Evolutionary conservation across 2,329 filamentous ascomycete genomes (phyloP).

Genomic region (Leptodontidium sp.): DNA sequence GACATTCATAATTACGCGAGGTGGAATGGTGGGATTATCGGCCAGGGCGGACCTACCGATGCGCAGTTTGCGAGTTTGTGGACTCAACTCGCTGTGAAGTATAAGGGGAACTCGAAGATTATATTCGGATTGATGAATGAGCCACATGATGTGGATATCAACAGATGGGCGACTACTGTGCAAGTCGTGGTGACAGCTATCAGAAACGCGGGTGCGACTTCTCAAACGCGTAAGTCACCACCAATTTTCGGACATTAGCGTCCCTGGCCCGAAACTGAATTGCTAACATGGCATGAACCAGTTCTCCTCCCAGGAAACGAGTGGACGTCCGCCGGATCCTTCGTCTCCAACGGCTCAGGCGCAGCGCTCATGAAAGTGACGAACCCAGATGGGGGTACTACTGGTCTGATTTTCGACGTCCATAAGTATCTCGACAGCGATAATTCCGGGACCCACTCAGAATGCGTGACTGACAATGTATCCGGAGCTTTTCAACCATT

Average conservation of each 20-base stretch:
- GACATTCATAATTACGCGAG: slow-evolving; percentile 64
- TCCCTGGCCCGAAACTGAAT: neutral
- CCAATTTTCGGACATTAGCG: neutral
- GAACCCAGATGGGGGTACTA: slow-evolving; percentile 65
- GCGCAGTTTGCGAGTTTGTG: slow-evolving; percentile 65
- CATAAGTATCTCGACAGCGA: slow-evolving; percentile 69
- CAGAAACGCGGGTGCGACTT: slow-evolving; percentile 65
- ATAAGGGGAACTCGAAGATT: slow-evolving; percentile 60
- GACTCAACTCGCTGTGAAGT: slow-evolving; percentile 65
- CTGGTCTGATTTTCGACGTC: slow-evolving; percentile 65
- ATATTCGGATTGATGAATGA: slow-evolving; percentile 76
- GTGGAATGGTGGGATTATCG: slow-evolving; percentile 63
- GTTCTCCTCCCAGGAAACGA: slow-evolving; percentile 71
- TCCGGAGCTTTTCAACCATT: slow-evolving; percentile 55
- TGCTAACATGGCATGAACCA: neutral
- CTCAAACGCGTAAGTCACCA: slow-evolving; percentile 54
- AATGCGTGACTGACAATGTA: slow-evolving; percentile 63
- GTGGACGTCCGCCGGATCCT: slow-evolving; percentile 60
- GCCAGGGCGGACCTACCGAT: slow-evolving; percentile 69
- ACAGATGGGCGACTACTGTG: slow-evolving; percentile 65
- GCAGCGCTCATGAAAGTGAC: slow-evolving; percentile 60
- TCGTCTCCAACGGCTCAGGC: slow-evolving; percentile 59
- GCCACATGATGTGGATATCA: slow-evolving; percentile 54
- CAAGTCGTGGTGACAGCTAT: slow-evolving; percentile 72
- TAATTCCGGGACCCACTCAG: slow-evolving; percentile 59